These are phyloP conservation scores for Scenedesmus sp. DNA, from an alignment of 163 green algal genomes.

Conservation along the genomic window DNA sequence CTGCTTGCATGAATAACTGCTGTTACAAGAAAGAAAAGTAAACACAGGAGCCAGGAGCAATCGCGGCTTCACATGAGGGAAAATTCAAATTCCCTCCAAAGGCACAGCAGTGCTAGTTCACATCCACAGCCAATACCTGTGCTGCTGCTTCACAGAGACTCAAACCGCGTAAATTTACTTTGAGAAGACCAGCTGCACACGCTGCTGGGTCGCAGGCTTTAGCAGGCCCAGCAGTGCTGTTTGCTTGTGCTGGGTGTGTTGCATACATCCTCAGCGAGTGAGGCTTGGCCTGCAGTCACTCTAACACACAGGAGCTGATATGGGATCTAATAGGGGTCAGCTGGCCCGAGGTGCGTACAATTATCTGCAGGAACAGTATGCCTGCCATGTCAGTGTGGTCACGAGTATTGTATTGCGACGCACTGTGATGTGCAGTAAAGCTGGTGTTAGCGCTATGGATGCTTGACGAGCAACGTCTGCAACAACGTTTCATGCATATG, in stretches of 20 bases:
- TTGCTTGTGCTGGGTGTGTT: not conserved
- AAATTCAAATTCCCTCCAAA: not conserved
- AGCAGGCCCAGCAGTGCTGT: not conserved
- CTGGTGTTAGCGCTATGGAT: not conserved
- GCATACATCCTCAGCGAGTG: not conserved
- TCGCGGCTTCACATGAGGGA: not conserved
- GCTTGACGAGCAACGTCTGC: not conserved
- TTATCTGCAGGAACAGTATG: no score
- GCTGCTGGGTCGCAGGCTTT: not conserved
- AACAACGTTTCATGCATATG: not conserved
- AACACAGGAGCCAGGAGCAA: no score
- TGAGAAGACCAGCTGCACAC: not conserved
- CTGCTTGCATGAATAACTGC: not conserved
- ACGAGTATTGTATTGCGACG: no score
- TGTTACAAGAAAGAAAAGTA: not conserved
- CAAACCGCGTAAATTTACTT: not conserved
- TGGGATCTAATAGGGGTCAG: slow-evolving; percentile 35
- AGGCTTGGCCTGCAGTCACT: not conserved
- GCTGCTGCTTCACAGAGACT: not conserved
- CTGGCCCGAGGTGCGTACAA: slow-evolving; percentile 25
- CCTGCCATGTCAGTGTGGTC: no score
- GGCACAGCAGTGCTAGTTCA: not conserved
- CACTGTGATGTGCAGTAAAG: not conserved
- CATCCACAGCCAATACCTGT: not conserved
- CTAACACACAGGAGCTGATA: not conserved